phyloP scores from a whole-genome alignment of 345 rosid species.

The Salix purpurea region DNA sequence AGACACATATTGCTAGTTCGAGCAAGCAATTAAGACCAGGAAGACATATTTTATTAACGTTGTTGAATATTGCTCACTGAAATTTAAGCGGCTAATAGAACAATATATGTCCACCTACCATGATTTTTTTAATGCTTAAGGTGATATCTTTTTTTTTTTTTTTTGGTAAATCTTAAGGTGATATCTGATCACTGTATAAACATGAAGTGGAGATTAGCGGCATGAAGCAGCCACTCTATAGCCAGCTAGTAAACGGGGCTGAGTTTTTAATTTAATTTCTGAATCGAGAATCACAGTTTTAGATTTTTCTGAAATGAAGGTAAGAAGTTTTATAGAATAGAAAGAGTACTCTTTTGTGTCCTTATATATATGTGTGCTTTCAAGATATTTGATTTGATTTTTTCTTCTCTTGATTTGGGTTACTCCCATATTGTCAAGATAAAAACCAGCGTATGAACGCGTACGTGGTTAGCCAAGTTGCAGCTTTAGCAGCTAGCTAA shows the following conservation, averaged over 20 bases:
- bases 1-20: background rate
- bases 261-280: background rate
- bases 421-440: background rate
- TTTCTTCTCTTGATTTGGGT: background rate
- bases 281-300: background rate
- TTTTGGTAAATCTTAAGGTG: no score
- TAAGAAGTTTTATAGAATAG: no score
- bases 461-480: background rate
- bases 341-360: background rate
- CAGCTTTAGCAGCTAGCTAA: background rate
- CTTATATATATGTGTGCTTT: no score
- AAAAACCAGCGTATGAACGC: background rate
- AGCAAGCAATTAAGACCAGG: conserved; percentile 1
- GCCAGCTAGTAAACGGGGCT: background rate
- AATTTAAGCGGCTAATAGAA: background rate
- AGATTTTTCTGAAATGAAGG: background rate
- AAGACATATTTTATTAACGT: no score
- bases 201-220: background rate
- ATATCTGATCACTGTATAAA: background rate
- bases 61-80: background rate
- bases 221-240: background rate
- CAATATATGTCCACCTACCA: conserved; percentile 1
- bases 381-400: background rate
- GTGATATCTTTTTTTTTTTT: no score
- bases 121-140: background rate